Evolutionary conservation across 2,329 filamentous ascomycete genomes (phyloP).

Genomic region (Magnaporthiopsis rhizophila): DNA sequence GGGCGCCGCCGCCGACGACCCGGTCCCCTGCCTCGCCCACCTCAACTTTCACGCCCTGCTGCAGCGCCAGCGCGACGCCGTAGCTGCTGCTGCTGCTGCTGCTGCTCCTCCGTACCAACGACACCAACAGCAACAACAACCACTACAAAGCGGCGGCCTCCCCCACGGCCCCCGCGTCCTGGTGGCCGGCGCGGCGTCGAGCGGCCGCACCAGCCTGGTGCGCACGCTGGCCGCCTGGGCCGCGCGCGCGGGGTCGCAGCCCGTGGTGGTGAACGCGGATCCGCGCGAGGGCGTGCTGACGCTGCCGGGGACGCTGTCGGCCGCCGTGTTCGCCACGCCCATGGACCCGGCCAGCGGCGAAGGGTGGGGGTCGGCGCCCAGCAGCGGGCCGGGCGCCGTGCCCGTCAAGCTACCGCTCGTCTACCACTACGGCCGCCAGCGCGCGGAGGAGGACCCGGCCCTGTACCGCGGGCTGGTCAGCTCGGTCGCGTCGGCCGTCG

Average conservation of each 20-base stretch:
- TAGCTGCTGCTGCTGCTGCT: not conserved
- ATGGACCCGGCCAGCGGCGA: conserved; percentile 74
- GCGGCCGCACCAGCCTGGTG: conserved; percentile 76
- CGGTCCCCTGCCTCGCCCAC: conserved; percentile 60
- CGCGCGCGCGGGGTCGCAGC: conserved; percentile 63
- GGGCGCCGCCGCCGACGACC: not conserved
- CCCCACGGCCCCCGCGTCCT: conserved; percentile 70
- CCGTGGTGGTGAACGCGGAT: conserved; percentile 78
- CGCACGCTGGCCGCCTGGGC: conserved; percentile 76
- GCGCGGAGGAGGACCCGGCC: conserved; percentile 62
- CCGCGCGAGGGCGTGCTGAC: conserved; percentile 71
- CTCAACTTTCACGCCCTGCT: conserved; percentile 85
- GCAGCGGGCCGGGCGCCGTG: conserved; percentile 78
- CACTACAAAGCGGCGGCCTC: not conserved
- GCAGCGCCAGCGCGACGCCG: conserved; percentile 57
- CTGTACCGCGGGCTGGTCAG: conserved; percentile 69
- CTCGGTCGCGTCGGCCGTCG: conserved; percentile 70
- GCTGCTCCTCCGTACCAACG: no score
- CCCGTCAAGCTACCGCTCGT: conserved; percentile 89
- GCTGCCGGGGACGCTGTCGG: conserved; percentile 74
- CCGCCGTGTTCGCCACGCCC: conserved; percentile 77
- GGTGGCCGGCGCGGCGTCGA: conserved; percentile 67
- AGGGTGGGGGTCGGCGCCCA: conserved; percentile 84
- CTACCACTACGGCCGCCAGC: conserved; percentile 74
- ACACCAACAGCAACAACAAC: no score